A percentile compares a stretch with the other conserved stretches of the same genome.
Evolutionary conservation across 331 rosid genomes (phyloP).

Genomic region (Acacia pycnantha): DNA sequence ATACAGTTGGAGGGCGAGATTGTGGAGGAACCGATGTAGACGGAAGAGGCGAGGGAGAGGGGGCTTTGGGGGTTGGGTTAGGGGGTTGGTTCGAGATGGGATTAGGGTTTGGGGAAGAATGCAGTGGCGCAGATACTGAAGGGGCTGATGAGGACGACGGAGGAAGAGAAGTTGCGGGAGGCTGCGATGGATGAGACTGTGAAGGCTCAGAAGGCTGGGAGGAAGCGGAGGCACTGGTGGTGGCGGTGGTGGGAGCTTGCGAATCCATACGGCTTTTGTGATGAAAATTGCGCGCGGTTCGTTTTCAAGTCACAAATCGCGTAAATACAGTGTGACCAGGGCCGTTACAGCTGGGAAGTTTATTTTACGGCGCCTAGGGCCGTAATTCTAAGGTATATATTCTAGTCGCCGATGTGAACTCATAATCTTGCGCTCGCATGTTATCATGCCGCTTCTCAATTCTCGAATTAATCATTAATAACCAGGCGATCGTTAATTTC

Average conservation of each 20-base stretch:
- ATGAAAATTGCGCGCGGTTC: background rate
- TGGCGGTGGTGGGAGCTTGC: constrained; percentile 31
- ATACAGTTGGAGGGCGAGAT: constrained; percentile 52
- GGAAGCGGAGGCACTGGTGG: constrained; percentile 6
- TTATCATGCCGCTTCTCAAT: too few species aligned
- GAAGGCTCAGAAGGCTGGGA: constrained; percentile 33
- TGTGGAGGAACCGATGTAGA: constrained; percentile 44
- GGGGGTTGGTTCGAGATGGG: background rate
- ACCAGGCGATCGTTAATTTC: too few species aligned
- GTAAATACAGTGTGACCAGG: too few species aligned
- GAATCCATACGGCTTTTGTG: constrained; percentile 29
- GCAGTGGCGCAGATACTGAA: constrained; percentile 24
- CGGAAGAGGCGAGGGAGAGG: constrained; percentile 27
- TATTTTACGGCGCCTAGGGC: too few species aligned
- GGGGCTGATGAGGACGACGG: constrained; percentile 34
- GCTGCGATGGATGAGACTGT: constrained; percentile 10
- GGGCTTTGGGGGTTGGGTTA: constrained; percentile 29
- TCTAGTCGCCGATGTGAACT: too few species aligned
- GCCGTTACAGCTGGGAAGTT: too few species aligned
- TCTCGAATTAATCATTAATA: too few species aligned
- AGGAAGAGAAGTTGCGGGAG: constrained; percentile 30
- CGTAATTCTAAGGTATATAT: too few species aligned
- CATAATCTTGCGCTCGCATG: too few species aligned
- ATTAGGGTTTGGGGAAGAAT: constrained; percentile 32
- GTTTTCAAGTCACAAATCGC: too few species aligned